phyloP scores from a whole-genome alignment of 306 rosid species.

The Senna siamea region DNA sequence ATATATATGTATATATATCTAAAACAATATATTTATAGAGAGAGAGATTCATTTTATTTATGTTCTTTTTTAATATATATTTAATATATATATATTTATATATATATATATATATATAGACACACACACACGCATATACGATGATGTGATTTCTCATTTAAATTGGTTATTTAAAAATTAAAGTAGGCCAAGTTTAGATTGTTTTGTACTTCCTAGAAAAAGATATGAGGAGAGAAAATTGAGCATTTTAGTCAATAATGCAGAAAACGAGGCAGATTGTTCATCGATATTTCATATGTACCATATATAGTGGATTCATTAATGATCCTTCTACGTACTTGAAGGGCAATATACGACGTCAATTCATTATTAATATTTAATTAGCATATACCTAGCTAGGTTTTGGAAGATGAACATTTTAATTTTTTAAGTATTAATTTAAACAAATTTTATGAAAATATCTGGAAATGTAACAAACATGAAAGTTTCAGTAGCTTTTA shows the following conservation, averaged over 20 bases:
- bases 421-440: neutral
- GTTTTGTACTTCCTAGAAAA: neutral
- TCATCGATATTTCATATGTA: neutral
- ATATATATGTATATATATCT: too few species aligned
- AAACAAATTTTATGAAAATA: neutral
- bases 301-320: neutral
- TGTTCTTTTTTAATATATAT: too few species aligned
- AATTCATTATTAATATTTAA: neutral
- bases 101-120: too few species aligned
- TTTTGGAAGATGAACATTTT: neutral
- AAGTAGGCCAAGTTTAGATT: neutral
- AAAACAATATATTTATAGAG: too few species aligned
- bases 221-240: neutral
- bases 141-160: too few species aligned
- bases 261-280: constrained; percentile 8
- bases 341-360: neutral
- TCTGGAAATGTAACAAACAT: too few species aligned
- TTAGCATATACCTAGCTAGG: neutral
- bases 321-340: constrained; percentile 9
- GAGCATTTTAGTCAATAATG: neutral
- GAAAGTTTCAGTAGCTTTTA: too few species aligned
- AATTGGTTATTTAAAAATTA: neutral
- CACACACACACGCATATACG: too few species aligned
- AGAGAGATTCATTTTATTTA: too few species aligned
- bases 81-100: too few species aligned